Evolutionary conservation across 257 asterid genomes (phyloP).

Genomic region (Jaltomata sinuosa): DNA sequence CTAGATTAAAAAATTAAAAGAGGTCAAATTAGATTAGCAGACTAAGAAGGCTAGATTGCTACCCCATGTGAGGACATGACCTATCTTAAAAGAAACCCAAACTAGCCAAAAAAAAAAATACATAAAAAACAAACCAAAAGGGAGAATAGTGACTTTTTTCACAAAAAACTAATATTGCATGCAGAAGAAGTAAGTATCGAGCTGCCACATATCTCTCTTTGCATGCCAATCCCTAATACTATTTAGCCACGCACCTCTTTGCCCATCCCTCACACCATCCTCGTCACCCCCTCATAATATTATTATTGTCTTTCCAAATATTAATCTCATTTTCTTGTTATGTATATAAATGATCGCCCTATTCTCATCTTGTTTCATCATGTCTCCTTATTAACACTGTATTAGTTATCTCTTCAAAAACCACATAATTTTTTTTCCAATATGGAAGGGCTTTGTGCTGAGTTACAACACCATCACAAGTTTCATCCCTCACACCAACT

Average conservation of each 20-base stretch:
- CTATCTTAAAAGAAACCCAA: neutral
- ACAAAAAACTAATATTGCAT: constrained; percentile 27
- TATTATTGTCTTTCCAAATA: neutral
- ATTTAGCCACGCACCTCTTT: constrained; percentile 70
- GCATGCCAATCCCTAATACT: constrained; percentile 62
- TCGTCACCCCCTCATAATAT: constrained; percentile 28
- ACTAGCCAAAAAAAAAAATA: neutral
- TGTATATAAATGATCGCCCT: neutral
- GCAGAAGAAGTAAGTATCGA: constrained; percentile 30
- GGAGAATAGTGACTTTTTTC: neutral
- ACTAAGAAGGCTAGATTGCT: neutral
- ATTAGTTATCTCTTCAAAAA: no score
- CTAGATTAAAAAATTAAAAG: neutral
- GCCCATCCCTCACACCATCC: constrained; percentile 74
- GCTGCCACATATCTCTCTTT: constrained; percentile 64
- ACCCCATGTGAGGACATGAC: neutral
- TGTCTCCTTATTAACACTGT: neutral
- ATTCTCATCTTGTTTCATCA: neutral
- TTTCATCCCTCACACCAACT: constrained; percentile 69
- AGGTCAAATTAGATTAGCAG: neutral
- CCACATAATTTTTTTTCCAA: neutral
- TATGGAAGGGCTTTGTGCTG: constrained; percentile 54
- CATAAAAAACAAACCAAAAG: neutral
- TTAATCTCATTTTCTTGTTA: neutral
- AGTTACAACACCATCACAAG: constrained; percentile 25